Percentiles rank a stretch among this genome's conserved stretches.
These are phyloP conservation scores for Nemania serpens DNA, from an alignment of 2,329 filamentous ascomycete genomes.

Conservation along the genomic window DNA sequence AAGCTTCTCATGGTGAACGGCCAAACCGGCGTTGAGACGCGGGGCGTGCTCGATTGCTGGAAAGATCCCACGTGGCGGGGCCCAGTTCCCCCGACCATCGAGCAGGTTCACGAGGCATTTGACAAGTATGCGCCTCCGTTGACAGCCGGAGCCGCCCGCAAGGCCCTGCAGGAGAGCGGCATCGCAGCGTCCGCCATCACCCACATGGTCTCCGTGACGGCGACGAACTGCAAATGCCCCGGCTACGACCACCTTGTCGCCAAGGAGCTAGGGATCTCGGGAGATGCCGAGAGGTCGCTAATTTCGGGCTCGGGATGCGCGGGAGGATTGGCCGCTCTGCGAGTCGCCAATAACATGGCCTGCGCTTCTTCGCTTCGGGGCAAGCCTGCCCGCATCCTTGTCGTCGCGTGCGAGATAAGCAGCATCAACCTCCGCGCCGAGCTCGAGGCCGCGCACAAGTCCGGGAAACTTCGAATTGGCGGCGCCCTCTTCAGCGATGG, in stretches of 20 bases:
- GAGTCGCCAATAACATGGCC: conserved; percentile 32
- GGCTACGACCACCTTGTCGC: conserved; percentile 45
- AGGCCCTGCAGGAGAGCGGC: conserved; percentile 41
- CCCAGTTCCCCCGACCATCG: conserved; percentile 29
- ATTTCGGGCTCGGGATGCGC: conserved; percentile 47
- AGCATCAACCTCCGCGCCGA: conserved; percentile 32
- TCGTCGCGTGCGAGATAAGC: conserved; percentile 35
- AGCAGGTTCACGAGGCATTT: conserved; percentile 38
- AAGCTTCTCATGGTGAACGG: conserved; percentile 27
- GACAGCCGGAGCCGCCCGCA: conserved; percentile 39
- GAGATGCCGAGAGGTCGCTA: conserved; percentile 41
- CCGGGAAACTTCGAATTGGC: conserved; percentile 32
- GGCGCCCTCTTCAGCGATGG: conserved; percentile 35
- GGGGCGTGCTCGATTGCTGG: conserved; percentile 25
- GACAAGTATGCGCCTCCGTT: conserved; percentile 40
- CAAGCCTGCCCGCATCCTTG: conserved; percentile 32
- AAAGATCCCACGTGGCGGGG: conserved; percentile 22
- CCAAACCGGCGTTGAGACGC: conserved; percentile 22
- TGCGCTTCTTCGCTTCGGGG: conserved; percentile 25
- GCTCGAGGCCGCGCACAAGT: conserved; percentile 25
- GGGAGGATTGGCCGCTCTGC: conserved; percentile 42
- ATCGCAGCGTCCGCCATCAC: conserved; percentile 39
- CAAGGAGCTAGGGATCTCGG: conserved; percentile 38
- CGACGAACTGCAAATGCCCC: conserved; percentile 44
- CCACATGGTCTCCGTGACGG: conserved; percentile 45